Percentiles rank a stretch among this genome's conserved stretches.
These are phyloP conservation scores for Verticillium nonalfalfae DNA, from an alignment of 2,329 filamentous ascomycete species.

Conservation along the genomic window DNA sequence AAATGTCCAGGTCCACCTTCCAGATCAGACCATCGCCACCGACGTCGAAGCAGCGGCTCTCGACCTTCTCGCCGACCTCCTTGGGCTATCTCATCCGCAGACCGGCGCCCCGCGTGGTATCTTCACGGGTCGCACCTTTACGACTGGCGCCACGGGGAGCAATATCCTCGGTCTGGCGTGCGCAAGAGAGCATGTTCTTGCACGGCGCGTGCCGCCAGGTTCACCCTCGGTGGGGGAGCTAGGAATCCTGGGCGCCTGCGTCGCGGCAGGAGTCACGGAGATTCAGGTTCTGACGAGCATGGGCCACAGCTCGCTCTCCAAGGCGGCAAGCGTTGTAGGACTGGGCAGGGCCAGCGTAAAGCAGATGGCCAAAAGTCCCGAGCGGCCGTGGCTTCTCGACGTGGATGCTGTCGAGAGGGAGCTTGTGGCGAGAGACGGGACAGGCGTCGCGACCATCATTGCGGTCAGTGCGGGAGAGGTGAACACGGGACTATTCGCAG, in stretches of 20 bases:
- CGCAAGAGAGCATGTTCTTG: conserved; percentile 58
- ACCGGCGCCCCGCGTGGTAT: not conserved
- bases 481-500: conserved; percentile 77
- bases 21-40: conserved; percentile 67
- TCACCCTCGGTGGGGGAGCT: conserved; percentile 54
- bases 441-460: conserved; percentile 63
- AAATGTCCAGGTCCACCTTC: conserved; percentile 77
- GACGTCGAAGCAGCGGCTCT: conserved; percentile 70
- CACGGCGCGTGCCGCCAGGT: conserved; percentile 21
- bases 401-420: conserved; percentile 56
- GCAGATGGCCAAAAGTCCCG: conserved; percentile 43
- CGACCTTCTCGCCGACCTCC: conserved; percentile 56
- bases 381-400: conserved; percentile 64
- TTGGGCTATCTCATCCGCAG: conserved; percentile 41
- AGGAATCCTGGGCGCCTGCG: conserved; percentile 63
- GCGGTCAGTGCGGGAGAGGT: conserved; percentile 82
- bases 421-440: conserved; percentile 31
- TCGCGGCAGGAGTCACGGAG: conserved; percentile 53
- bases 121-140: conserved; percentile 37
- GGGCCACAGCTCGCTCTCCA: conserved; percentile 77
- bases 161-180: conserved; percentile 73
- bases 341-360: conserved; percentile 65
- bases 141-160: conserved; percentile 62
- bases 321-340: conserved; percentile 77
- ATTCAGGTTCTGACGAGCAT: conserved; percentile 76